Evolutionary conservation across 2,329 filamentous ascomycete genomes (phyloP).

Genomic region (Thielaviopsis euricoi): DNA sequence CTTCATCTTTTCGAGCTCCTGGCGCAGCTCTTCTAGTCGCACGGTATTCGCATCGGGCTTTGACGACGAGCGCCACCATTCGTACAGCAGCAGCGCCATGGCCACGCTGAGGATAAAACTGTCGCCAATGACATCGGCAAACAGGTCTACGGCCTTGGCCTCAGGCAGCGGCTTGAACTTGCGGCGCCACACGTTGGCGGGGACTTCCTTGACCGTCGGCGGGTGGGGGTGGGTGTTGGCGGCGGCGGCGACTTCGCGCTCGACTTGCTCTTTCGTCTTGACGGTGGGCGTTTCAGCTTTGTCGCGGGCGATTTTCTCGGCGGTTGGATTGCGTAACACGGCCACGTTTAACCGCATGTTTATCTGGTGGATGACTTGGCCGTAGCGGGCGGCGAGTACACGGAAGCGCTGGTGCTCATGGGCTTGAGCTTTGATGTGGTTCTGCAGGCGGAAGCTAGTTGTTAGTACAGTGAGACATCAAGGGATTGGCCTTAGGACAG

Average conservation of each 20-base stretch:
- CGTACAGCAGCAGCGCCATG: conserved; percentile 39
- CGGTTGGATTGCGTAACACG: conserved; percentile 38
- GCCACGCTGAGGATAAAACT: conserved; percentile 46
- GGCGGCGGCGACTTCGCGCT: conserved; percentile 26
- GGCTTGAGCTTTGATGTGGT: conserved; percentile 48
- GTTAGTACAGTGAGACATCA: not conserved
- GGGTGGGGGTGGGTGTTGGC: conserved; percentile 1
- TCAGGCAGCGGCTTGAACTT: conserved; percentile 48
- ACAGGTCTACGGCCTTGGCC: conserved; percentile 47
- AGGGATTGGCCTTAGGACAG: not conserved
- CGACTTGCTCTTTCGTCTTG: conserved; percentile 44
- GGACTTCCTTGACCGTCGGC: conserved; percentile 6
- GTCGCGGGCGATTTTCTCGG: conserved; percentile 42
- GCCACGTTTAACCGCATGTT: conserved; percentile 50
- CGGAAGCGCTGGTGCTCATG: conserved; percentile 48
- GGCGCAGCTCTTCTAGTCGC: conserved; percentile 32
- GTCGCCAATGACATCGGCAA: conserved; percentile 49
- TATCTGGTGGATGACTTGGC: conserved; percentile 47
- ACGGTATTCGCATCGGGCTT: conserved; percentile 44
- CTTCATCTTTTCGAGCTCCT: conserved; percentile 32
- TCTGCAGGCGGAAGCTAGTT: conserved; percentile 25
- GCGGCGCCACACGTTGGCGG: conserved; percentile 39
- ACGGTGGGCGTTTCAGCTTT: conserved; percentile 47
- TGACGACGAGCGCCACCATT: conserved; percentile 40
- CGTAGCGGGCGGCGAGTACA: conserved; percentile 41